These are phyloP conservation scores for Entamoeba moshkovskii DNA, from an alignment of 208 protist species.

Conservation along the genomic window DNA sequence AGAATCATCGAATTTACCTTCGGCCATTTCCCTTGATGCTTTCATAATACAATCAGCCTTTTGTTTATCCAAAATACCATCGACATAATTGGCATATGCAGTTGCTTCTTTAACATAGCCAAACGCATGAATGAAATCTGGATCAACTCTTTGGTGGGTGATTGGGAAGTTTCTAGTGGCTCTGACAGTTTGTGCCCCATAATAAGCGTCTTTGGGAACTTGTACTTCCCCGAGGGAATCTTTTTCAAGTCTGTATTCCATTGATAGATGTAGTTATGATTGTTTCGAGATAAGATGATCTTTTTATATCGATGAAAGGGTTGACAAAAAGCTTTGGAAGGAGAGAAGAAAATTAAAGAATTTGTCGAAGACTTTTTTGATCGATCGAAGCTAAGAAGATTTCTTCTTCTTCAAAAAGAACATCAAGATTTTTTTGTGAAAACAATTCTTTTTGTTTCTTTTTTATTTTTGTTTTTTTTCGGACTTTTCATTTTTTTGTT, in stretches of 20 bases:
- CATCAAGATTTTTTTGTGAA: too few relatives aligned
- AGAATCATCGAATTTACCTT: slow-evolving; percentile 32
- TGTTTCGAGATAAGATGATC: background rate
- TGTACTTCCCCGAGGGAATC: background rate
- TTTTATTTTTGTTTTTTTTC: background rate
- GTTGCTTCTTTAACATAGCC: slow-evolving; percentile 43
- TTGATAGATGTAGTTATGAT: background rate
- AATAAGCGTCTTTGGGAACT: background rate
- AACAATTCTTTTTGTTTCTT: background rate
- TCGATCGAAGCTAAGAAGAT: background rate
- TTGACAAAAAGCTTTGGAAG: too few relatives aligned
- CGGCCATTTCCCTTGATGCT: slow-evolving; percentile 51
- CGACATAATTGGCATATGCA: slow-evolving; percentile 46
- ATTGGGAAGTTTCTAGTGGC: background rate
- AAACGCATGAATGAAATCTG: background rate
- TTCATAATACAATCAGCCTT: slow-evolving; percentile 44
- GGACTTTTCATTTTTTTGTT: background rate
- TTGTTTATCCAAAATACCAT: slow-evolving; percentile 40
- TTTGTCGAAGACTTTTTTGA: background rate
- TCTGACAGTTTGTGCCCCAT: background rate
- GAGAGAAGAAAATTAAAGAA: background rate
- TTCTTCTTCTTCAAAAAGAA: background rate
- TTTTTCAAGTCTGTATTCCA: background rate
- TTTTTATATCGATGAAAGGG: background rate
- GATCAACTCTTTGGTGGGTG: background rate